Evolutionary conservation across 495 filamentous ascomycete species (phyloP), one percentile per base, ranked within the genome.

Genomic region (Podospora conica): DNA sequence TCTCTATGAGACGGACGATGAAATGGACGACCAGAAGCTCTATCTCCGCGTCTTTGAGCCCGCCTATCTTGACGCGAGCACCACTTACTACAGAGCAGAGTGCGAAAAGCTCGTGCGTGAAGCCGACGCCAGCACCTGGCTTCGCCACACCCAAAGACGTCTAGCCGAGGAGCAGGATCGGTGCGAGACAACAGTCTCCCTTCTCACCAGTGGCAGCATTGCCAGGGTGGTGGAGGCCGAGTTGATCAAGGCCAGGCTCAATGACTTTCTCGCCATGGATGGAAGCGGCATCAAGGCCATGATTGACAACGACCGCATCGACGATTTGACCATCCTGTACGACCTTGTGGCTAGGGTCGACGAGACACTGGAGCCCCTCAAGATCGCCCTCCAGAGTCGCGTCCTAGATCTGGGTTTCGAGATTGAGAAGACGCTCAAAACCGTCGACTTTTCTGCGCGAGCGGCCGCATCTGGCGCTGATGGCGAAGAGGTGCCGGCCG

Each of bases 21-120:
- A 96, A 69, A 84, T 87, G 18, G 85, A 88, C 59, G 83, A 88
- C 28, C 82, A 90, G 20, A 94, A 91, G 72, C 83, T 99, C 0
- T 99, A 99, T 72, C 73, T 93, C 23, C 89, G 88, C 3, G 82
- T 83, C 0, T 98, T 99, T 70, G 93, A 99, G 73, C 85, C 84
- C 0, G 84, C 85, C 21, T 96, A 94, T 72, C 76, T 98, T 10
- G 71, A 77, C 4, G 84, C 84, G 3, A 97, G 92, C 70, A 76
- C 77, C 10, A 76, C 73, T 0, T 99, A 96, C 69, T 99, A 99
- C 73, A 75, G 77, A 29, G 73, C 76, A 7, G 95, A 99, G 74
- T 91, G 90, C 59, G 82, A 84, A 48, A 80, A 81, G 53, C 75
- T 97, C 23, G 77, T 99, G 25, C 86, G 89, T 62, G 88, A 91